Base-by-base conservation (phyloP, 768 basidiomycete species). In the Leccinum disarticulatum region DNA sequence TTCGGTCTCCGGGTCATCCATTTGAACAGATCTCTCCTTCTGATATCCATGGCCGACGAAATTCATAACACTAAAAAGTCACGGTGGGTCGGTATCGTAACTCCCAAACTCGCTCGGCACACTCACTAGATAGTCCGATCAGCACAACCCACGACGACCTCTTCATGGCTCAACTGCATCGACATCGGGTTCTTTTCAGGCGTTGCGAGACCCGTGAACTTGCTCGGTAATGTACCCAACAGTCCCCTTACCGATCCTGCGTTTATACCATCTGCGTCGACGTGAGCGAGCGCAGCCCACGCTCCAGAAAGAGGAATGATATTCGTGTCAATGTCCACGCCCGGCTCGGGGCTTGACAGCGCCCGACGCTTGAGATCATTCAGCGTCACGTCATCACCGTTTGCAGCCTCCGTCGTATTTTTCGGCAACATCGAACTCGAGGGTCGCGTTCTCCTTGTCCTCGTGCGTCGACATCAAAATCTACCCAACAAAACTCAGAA, bases 161-260 rank as follows among this genome's bases (percentile, higher is more conserved):
- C 91, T 68, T 95, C 93, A 64, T 93, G 90, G 65, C 89, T 93
- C 66, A 95, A 72, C 63, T 92, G 91, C 87, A 96, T 90, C 61
- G 90, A 90, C 93, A 94, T 94, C 8, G 93, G 94, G 66, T 95
- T 94, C 82, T 94, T 92, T 74, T 90, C 93, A 2, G 94, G 92
- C 25, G 85, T 90, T 31, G 91, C 89, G 47, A 96, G 79, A 3
- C 92, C 92, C 19, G 79, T 70, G 66, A 93, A 94, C 69, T 88
- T 91, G 35, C 68, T 66, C 2, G 91, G 91, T 13, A 91, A 69
- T 17, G 76, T 64, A 0, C 91, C 87, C 46, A 83, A 72, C 0
- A 92, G 66, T 6, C 90, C 91, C 64, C 82, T 84, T 13, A 83
- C 75, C 46, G 62, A 43, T 1, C 49, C 10, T 4, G 73, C 75